Evolutionary conservation across 371 early-diverging fungal species (phyloP).

Genomic region (Sporodiniella umbellata): DNA sequence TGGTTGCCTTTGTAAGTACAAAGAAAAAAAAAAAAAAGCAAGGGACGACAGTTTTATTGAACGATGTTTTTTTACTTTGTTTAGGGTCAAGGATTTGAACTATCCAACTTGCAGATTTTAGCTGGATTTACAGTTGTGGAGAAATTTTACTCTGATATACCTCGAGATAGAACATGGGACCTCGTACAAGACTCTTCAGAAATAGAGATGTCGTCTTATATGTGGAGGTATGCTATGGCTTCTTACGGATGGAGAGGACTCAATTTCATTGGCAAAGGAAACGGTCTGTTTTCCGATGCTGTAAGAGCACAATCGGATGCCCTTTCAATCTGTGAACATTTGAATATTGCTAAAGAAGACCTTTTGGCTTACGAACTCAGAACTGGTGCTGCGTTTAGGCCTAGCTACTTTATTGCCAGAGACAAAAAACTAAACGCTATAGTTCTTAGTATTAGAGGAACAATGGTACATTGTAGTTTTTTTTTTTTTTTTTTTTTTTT

Average conservation of each 20-base stretch:
- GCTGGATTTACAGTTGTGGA: slow-evolving; percentile 64
- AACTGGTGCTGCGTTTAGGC: slow-evolving; percentile 66
- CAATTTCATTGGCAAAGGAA: slow-evolving; percentile 71
- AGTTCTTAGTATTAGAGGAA: slow-evolving; percentile 75
- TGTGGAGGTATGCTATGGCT: slow-evolving; percentile 59
- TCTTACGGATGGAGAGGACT: slow-evolving; percentile 77
- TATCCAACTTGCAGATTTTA: slow-evolving; percentile 64
- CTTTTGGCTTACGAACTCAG: slow-evolving; percentile 71
- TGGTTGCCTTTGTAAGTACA: slow-evolving; percentile 62
- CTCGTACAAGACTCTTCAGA: slow-evolving; percentile 36
- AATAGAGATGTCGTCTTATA: slow-evolving; percentile 50
- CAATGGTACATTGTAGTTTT: slow-evolving; percentile 53
- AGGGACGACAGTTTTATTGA: neutral
- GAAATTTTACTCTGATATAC: slow-evolving; percentile 46
- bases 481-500: neutral
- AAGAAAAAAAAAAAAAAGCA: slow-evolving; percentile 21
- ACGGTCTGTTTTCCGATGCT: slow-evolving; percentile 63
- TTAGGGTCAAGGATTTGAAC: slow-evolving; percentile 72
- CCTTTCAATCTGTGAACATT: slow-evolving; percentile 62
- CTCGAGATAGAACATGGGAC: slow-evolving; percentile 31
- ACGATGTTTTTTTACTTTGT: neutral
- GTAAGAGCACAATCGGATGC: slow-evolving; percentile 64
- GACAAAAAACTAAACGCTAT: slow-evolving; percentile 66
- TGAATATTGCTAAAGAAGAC: slow-evolving; percentile 62
- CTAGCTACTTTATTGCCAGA: slow-evolving; percentile 69